phyloP scores from a whole-genome alignment of 768 basidiomycete genomes.

The Russula abietina region DNA sequence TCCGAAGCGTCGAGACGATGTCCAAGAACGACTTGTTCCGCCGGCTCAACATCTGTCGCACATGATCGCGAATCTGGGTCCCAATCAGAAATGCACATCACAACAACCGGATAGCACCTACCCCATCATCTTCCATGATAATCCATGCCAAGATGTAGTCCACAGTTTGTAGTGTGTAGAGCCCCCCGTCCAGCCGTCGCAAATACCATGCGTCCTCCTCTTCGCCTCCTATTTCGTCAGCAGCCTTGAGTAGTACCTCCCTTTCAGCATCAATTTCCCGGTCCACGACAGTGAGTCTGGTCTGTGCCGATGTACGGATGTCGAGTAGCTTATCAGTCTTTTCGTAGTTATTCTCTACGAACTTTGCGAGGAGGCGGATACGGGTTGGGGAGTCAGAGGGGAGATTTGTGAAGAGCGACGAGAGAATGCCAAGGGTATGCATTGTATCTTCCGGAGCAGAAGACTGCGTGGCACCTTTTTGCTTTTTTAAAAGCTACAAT shows the following conservation, averaged over 20 bases:
- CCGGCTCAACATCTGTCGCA: slow-evolving; percentile 66
- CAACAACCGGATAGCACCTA: slow-evolving; percentile 36
- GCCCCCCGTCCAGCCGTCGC: slow-evolving; percentile 77
- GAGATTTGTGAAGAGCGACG: slow-evolving; percentile 82
- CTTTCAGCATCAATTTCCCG: slow-evolving; percentile 63
- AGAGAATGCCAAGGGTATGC: slow-evolving; percentile 83
- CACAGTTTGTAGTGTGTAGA: slow-evolving; percentile 83
- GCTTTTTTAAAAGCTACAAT: slow-evolving; percentile 48
- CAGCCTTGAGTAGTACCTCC: slow-evolving; percentile 53
- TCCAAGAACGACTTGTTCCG: slow-evolving; percentile 65
- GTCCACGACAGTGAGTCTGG: slow-evolving; percentile 55
- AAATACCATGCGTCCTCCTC: slow-evolving; percentile 79
- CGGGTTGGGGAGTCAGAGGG: slow-evolving; percentile 77
- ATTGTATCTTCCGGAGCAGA: slow-evolving; percentile 75
- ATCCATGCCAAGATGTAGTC: slow-evolving; percentile 96
- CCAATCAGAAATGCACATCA: neutral
- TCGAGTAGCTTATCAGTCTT: slow-evolving; percentile 93
- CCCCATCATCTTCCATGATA: slow-evolving; percentile 97
- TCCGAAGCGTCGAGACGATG: slow-evolving; percentile 62
- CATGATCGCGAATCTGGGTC: slow-evolving; percentile 69
- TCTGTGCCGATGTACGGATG: slow-evolving; percentile 64
- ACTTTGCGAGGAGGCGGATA: slow-evolving; percentile 83
- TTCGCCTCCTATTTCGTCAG: slow-evolving; percentile 51
- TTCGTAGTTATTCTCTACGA: slow-evolving; percentile 88
- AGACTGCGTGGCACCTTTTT: slow-evolving; percentile 41